Evolutionary conservation across 139 green algal species (phyloP), one percentile per base, ranked within the genome.

Genomic region (Mesotaenium endlicherianum): DNA sequence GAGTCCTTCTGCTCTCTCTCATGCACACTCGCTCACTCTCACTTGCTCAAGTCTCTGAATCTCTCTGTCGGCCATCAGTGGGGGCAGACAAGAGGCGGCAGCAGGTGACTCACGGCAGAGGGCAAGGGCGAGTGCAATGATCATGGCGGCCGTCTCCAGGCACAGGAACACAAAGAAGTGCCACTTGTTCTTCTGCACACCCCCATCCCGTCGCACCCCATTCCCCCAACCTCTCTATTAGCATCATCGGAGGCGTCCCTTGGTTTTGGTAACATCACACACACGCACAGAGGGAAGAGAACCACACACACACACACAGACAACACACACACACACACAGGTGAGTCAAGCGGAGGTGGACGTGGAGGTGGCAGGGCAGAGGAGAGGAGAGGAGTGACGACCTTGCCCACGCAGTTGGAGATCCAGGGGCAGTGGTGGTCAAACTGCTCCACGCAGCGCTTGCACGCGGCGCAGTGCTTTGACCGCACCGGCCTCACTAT

Each of bases 361-460:
- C n/a, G n/a, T n/a, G n/a, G n/a, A n/a, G n/a, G n/a, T n/a, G n/a
- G n/a, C n/a, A n/a, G n/a, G n/a, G n/a, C n/a, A 34, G 26, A 64
- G 26, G 53, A 64, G 26, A 72, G 5, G 11, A 14, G 6, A 72
- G 43, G 6, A 6, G 8, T n/a, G 45, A 50, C 31, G 2, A 68
- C 77, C 77, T 84, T 84, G 31, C 95, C 95, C 20, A 98, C 92
- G 34, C 88, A 85, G 68, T 90, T 90, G 20, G 88, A 91, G 50
- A 98, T 95, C 95, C 95, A 98, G 36, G 96, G 96, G 90, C 96
- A 99, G 90, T 95, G 98, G 87, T 99, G 96, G 87, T 99, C 96
- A 88, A 99, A 99, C 50, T 88, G 87, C 50, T 92, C 78, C 31
- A 92, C 81, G 75, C 89, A 92, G 34, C 85, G 68, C 70, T 91